Conservation (phyloP, 805 yeast genomes). For the Candida pseudoglaebosa region DNA sequence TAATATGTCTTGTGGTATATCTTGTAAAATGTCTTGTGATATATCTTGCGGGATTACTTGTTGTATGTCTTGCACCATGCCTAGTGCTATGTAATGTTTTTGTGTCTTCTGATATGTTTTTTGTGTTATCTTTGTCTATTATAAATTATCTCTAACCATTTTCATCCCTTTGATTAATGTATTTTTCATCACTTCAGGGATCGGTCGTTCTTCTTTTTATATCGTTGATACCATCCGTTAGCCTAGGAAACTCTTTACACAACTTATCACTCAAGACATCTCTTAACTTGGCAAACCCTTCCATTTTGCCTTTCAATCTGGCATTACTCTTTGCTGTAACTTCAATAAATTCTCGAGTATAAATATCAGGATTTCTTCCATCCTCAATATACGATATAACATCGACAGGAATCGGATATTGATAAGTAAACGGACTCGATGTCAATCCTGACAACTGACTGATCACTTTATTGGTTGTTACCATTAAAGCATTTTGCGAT, state of each 20-base stretch:
- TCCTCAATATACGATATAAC: conserved; percentile 91
- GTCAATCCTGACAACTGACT: conserved; percentile 34
- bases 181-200: neutral
- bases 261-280: conserved; percentile 67
- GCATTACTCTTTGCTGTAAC: conserved; percentile 89
- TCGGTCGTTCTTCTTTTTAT: conserved; percentile 47
- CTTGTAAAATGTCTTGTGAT: too few relatives aligned
- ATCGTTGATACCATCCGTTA: conserved; percentile 53
- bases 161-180: neutral
- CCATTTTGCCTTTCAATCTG: conserved; percentile 77
- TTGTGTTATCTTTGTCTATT: too few relatives aligned
- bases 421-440: conserved; percentile 27
- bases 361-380: conserved; percentile 95
- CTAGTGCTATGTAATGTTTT: too few relatives aligned
- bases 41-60: too few relatives aligned
- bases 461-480: conserved; percentile 39
- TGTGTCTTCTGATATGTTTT: too few relatives aligned
- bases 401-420: conserved; percentile 66
- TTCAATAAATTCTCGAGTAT: conserved; percentile 94
- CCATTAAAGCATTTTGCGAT: conserved; percentile 49
- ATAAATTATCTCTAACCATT: neutral
- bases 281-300: conserved; percentile 60
- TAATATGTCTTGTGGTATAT: too few relatives aligned
- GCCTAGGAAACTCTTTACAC: conserved; percentile 73
- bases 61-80: too few relatives aligned